Base-by-base conservation (phyloP, 2,329 filamentous ascomycete species). In the Ophidiomyces ophidiicola region DNA sequence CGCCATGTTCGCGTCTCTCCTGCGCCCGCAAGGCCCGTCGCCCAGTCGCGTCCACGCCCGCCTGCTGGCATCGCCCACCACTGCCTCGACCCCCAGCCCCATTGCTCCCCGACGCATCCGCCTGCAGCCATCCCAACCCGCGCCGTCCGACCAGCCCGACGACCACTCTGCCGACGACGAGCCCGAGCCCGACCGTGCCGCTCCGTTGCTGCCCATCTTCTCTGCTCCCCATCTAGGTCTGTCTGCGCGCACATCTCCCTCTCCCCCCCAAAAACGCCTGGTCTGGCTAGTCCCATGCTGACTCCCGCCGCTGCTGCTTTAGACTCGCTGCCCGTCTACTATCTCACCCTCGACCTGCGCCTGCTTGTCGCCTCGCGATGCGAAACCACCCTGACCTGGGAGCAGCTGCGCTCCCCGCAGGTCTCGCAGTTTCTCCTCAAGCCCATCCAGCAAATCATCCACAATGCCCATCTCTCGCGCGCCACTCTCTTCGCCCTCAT, bases 351-450 rank as follows among this genome's bases (percentile, higher is more conserved):
- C 61, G 77, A 83, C 21, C 87, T 94, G 46, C 82, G 88, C 48
- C 77, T 86, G 38, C 72, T 94, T 41, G 78, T 96, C 44, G 74
- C 83, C 48, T 72, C 83, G 43, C 78, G 82, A 55, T 93, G 85
- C 60, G 88, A 96, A 64, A 94, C 87, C 1, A 88, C 85, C 0
- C 66, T 96, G 36, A 80, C 85, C 11, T 96, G 87, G 87, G 88
- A 96, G 48, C 88, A 96, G 59, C 69, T 96, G 46, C 77, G 87
- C 47, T 93, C 86, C n/a, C 88, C 88, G 2, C 88, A 96, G 57
- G 80, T 96, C 41, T 94, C 86, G 11, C 87, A 94, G 56, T 96
- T 96, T 57, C 72, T 96, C 24, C 74, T 94, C 55, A 94, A 94
- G 66, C 88, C 88, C 2, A 90, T 94, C 67, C 85, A 90, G 60